Evolutionary conservation across 2,329 filamentous ascomycete species (phyloP).

Genomic region (Cordyceps cateniannulata): DNA sequence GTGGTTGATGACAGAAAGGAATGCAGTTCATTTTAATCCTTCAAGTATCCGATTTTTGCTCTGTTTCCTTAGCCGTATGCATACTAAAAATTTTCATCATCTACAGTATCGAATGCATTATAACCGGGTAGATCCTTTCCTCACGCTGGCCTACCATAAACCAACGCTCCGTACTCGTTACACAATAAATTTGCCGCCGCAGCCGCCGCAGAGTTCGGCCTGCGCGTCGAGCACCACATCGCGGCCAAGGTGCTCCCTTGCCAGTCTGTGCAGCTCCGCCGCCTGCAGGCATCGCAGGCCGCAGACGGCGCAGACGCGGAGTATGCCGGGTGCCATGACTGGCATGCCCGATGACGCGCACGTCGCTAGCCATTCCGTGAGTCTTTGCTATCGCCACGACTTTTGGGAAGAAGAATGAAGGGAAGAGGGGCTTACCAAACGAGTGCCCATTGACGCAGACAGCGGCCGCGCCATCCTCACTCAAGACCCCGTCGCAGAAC

Average conservation of each 20-base stretch:
- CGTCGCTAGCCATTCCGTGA: conserved; percentile 25
- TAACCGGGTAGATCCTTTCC: too few relatives aligned
- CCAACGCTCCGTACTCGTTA: conserved; percentile 15
- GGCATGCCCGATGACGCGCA: conserved; percentile 49
- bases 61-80: too few relatives aligned
- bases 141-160: not conserved
- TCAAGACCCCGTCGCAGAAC: conserved; percentile 37
- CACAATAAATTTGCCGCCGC: conserved; percentile 36
- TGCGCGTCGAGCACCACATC: conserved; percentile 24
- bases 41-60: too few relatives aligned
- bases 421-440: conserved; percentile 38
- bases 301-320: conserved; percentile 49
- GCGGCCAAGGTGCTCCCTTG: conserved; percentile 23
- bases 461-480: conserved; percentile 27
- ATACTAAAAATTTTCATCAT: too few relatives aligned
- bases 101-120: too few relatives aligned
- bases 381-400: too few relatives aligned
- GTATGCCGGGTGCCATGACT: conserved; percentile 47
- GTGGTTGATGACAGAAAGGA: not conserved
- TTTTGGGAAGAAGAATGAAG: too few relatives aligned
- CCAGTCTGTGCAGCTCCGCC: conserved; percentile 32
- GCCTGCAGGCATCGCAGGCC: conserved; percentile 42
- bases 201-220: conserved; percentile 32
- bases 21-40: not conserved
- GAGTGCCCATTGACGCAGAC: conserved; percentile 33